phyloP scores from a whole-genome alignment of 805 yeast species.

The Lipomyces sp. region DNA sequence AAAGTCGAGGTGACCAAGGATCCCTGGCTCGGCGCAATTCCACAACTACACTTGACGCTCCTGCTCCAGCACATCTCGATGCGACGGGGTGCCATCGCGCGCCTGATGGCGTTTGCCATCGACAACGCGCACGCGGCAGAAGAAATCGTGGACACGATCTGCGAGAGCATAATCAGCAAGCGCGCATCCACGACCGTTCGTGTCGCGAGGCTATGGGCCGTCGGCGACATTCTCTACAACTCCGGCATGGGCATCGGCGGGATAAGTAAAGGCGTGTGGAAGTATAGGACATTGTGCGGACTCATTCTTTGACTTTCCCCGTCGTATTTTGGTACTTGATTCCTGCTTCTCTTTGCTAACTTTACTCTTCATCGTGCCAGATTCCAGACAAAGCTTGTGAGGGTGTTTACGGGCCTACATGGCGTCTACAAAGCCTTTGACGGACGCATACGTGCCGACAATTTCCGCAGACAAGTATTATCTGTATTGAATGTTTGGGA shows the following conservation, averaged over 20 bases:
- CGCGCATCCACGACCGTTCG: conserved; percentile 17
- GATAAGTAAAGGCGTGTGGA: conserved; percentile 23
- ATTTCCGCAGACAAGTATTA: conserved; percentile 24
- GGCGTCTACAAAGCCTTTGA: conserved; percentile 17
- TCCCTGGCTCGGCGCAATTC: conserved; percentile 28
- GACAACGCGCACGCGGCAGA: conserved; percentile 30
- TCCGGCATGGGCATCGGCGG: conserved; percentile 28
- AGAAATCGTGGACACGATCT: conserved; percentile 32
- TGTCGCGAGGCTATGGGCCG: conserved; percentile 31
- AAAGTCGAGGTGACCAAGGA: not conserved
- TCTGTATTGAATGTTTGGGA: conserved; percentile 27
- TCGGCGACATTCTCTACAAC: conserved; percentile 34
- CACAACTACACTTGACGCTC: conserved; percentile 27
- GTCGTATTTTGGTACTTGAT: no score
- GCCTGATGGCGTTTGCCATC: conserved; percentile 35
- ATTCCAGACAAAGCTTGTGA: conserved; percentile 16
- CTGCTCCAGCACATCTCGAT: conserved; percentile 31
- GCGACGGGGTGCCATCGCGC: conserved; percentile 35
- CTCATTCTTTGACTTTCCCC: no score
- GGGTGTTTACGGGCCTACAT: conserved; percentile 17
- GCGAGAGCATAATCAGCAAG: conserved; percentile 23
- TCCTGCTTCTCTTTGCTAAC: not conserved
- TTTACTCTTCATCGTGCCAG: not conserved
- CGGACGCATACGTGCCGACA: conserved; percentile 28
- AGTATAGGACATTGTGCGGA: conserved; percentile 24